A percentile compares a stretch with the other conserved stretches of the same genome.
phyloP scores from a whole-genome alignment of 2,329 filamentous ascomycete genomes.

The Phoma sp. region DNA sequence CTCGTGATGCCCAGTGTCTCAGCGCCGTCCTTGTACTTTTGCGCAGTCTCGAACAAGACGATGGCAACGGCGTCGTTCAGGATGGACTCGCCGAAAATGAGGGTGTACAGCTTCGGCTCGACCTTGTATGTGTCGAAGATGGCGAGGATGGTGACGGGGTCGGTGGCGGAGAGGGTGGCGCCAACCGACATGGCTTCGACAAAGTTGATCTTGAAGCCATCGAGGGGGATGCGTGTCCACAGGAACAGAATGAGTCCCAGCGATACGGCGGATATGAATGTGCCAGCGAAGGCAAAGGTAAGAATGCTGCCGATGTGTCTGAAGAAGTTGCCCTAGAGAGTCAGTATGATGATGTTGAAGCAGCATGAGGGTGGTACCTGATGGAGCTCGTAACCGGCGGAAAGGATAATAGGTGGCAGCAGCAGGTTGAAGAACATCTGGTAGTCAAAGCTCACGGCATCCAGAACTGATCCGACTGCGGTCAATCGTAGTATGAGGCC shows the following conservation, averaged over 20 bases:
- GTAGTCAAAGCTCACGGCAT: slow-evolving; percentile 95
- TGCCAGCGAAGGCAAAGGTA: slow-evolving; percentile 96
- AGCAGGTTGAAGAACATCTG: slow-evolving; percentile 99
- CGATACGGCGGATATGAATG: slow-evolving; percentile 95
- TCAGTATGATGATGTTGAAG: slow-evolving; percentile 5
- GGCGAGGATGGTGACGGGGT: slow-evolving; percentile 95
- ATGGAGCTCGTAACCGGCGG: slow-evolving; percentile 95
- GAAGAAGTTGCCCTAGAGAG: slow-evolving; percentile 84
- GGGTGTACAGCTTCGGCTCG: slow-evolving; percentile 96
- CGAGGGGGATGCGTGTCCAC: slow-evolving; percentile 86
- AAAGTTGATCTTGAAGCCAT: slow-evolving; percentile 85
- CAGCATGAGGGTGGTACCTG: slow-evolving; percentile 59
- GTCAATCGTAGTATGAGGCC: slow-evolving; percentile 86
- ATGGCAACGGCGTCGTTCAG: slow-evolving; percentile 98
- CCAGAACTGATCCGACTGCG: slow-evolving; percentile 82
- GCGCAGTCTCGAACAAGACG: slow-evolving; percentile 96
- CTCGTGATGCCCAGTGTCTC: slow-evolving; percentile 76
- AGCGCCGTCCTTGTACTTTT: slow-evolving; percentile 83
- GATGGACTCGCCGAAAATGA: slow-evolving; percentile 98
- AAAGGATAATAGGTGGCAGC: slow-evolving; percentile 96
- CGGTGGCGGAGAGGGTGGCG: slow-evolving; percentile 93
- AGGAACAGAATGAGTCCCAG: slow-evolving; percentile 87
- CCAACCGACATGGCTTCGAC: slow-evolving; percentile 97
- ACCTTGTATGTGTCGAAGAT: slow-evolving; percentile 99
- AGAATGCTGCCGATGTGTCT: slow-evolving; percentile 96